Percentiles rank a stretch among this genome's conserved stretches.
Conservation (phyloP, 208 protist genomes). For the Strigomonas culicis region DNA sequence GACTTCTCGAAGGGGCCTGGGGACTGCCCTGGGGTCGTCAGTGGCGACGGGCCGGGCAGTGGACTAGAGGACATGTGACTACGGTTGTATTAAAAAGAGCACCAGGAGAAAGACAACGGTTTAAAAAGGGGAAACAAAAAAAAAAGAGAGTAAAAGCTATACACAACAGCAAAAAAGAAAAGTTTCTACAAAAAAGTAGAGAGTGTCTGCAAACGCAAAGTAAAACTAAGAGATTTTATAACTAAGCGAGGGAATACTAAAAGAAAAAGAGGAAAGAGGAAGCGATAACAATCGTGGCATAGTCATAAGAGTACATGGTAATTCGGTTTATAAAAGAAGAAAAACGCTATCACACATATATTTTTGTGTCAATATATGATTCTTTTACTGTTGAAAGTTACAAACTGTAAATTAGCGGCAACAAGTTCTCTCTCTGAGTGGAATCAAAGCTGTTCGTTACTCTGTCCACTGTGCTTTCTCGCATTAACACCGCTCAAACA, state of each 20-base stretch:
- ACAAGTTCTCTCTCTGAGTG: too few species aligned
- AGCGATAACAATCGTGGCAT: not conserved
- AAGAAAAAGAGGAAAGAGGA: constrained; percentile 13
- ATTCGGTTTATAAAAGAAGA: constrained; percentile 12
- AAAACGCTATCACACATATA: constrained; percentile 9
- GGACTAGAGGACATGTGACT: not conserved
- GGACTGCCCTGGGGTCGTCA: not conserved
- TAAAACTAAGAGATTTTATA: constrained; percentile 7
- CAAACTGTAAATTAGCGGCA: too few species aligned
- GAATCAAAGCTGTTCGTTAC: not conserved
- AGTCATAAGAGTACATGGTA: constrained; percentile 5
- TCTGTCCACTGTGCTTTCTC: not conserved
- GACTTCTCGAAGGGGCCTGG: not conserved
- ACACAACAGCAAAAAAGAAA: constrained; percentile 15
- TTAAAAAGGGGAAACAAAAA: not conserved
- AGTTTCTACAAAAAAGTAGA: constrained; percentile 12
- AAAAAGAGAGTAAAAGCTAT: constrained; percentile 1
- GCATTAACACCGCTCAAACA: constrained; percentile 85
- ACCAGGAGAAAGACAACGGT: too few species aligned
- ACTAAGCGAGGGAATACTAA: constrained; percentile 7
- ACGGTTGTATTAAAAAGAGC: too few species aligned
- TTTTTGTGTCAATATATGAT: too few species aligned
- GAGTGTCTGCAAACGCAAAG: not conserved
- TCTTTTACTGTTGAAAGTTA: too few species aligned
- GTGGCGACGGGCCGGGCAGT: not conserved